These are phyloP conservation scores for Xylaria multiplex DNA, from an alignment of 2,329 filamentous ascomycete genomes.

Conservation along the genomic window DNA sequence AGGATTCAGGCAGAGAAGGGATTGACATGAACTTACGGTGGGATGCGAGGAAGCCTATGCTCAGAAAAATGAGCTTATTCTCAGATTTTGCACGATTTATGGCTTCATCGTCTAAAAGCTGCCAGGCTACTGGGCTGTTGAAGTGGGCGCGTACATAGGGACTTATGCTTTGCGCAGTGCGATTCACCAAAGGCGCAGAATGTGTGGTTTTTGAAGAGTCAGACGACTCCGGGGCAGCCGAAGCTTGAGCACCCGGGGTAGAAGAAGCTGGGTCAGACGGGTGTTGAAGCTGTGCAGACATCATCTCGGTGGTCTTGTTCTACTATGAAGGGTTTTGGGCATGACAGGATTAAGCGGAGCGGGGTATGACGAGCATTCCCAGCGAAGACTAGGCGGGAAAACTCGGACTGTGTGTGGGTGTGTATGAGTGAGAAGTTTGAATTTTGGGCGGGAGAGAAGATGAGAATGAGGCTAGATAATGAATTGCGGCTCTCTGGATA, in stretches of 20 bases:
- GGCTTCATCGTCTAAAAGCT: conserved; percentile 82
- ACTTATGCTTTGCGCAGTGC: conserved; percentile 55
- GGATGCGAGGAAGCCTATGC: conserved; percentile 94
- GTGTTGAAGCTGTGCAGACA: conserved; percentile 39
- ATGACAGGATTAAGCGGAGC: conserved; percentile 21
- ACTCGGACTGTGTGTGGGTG: background rate
- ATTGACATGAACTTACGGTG: conserved; percentile 73
- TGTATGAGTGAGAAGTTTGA: background rate
- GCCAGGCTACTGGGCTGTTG: conserved; percentile 89
- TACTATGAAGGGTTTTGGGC: conserved; percentile 5
- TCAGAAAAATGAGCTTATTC: conserved; percentile 91
- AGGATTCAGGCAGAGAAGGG: background rate
- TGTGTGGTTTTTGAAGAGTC: conserved; percentile 17
- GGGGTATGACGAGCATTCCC: conserved; percentile 5
- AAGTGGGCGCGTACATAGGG: conserved; percentile 76
- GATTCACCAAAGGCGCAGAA: conserved; percentile 50
- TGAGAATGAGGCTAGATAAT: conserved; percentile 4
- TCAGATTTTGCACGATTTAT: conserved; percentile 79
- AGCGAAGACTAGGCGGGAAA: background rate
- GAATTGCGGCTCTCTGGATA: conserved; percentile 13
- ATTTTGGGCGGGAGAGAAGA: background rate
- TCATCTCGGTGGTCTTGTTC: conserved; percentile 33
- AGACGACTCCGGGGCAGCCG: conserved; percentile 6
- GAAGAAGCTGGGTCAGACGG: conserved; percentile 25
- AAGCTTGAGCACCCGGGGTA: background rate